Conservation (phyloP, 2,329 filamentous ascomycete genomes). For the Cercospora sp. region DNA sequence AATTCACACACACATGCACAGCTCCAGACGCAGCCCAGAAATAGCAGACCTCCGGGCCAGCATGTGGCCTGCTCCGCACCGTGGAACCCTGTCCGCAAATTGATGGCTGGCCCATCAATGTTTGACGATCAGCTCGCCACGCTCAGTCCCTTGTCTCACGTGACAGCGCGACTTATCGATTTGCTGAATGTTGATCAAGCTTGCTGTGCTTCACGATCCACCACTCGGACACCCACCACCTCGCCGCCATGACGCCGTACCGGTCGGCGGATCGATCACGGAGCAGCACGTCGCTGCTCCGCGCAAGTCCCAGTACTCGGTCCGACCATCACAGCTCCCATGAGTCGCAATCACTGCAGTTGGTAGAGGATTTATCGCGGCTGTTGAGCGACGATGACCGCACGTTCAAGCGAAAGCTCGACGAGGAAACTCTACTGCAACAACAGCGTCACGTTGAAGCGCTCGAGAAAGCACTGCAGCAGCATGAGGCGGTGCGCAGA, state of each 20-base stretch:
- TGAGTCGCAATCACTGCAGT: slow-evolving; percentile 6
- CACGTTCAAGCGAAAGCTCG: slow-evolving; percentile 23
- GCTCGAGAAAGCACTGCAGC: slow-evolving; percentile 23
- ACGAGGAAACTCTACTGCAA: slow-evolving; percentile 23
- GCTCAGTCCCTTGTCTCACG: neutral
- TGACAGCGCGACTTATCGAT: neutral
- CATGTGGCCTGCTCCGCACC: neutral
- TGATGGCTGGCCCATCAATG: neutral
- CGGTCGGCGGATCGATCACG: slow-evolving; percentile 17
- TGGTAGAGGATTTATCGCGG: slow-evolving; percentile 24
- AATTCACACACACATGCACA: neutral
- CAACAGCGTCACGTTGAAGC: slow-evolving; percentile 26
- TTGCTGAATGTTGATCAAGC: neutral
- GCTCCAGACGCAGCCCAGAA: neutral
- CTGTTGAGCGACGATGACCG: slow-evolving; percentile 24
- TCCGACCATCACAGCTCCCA: slow-evolving; percentile 13
- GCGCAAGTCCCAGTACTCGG: slow-evolving; percentile 14
- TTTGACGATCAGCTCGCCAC: neutral
- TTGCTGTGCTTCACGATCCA: neutral
- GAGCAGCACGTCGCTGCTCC: slow-evolving; percentile 21
- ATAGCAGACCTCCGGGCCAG: neutral
- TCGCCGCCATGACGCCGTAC: slow-evolving; percentile 23
- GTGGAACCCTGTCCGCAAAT: neutral
- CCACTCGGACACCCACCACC: neutral
- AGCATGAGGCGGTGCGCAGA: slow-evolving; percentile 25